phyloP scores from a whole-genome alignment of 768 basidiomycete genomes.

The Agaricus subrufescens region DNA sequence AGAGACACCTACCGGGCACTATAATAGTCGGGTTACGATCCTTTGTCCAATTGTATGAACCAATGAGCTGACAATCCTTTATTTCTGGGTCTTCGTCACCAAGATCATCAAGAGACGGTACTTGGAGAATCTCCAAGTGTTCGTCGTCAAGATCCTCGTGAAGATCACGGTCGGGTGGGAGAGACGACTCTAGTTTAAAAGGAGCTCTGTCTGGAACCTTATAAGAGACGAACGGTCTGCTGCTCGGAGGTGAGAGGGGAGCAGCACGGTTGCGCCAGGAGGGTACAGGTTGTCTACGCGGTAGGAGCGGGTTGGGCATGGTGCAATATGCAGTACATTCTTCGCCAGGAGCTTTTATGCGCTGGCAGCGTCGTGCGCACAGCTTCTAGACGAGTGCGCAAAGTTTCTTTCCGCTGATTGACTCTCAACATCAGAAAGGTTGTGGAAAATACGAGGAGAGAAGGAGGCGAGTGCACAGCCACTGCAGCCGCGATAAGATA shows the following conservation, averaged over 20 bases:
- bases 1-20: slow-evolving; percentile 34
- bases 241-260: slow-evolving; percentile 6
- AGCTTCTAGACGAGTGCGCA: slow-evolving; percentile 1
- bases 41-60: slow-evolving; percentile 55
- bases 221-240: slow-evolving; percentile 7
- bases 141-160: slow-evolving; percentile 28
- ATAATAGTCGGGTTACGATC: slow-evolving; percentile 44
- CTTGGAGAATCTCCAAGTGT: slow-evolving; percentile 21
- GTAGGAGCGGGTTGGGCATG: slow-evolving; percentile 3
- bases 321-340: neutral
- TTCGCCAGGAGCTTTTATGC: neutral
- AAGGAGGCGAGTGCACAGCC: slow-evolving; percentile 5
- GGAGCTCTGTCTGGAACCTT: neutral
- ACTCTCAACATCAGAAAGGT: neutral
- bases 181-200: neutral
- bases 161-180: slow-evolving; percentile 30
- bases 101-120: slow-evolving; percentile 12
- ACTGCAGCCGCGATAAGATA: neutral
- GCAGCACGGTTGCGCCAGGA: neutral
- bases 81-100: slow-evolving; percentile 28
- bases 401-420: slow-evolving; percentile 8
- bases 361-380: neutral
- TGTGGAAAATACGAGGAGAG: neutral
- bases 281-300: slow-evolving; percentile 6
- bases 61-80: slow-evolving; percentile 34